Percentiles rank a stretch among this genome's conserved stretches.
Conservation (phyloP, 78 protist species). For the Bigelowiella natans region DNA sequence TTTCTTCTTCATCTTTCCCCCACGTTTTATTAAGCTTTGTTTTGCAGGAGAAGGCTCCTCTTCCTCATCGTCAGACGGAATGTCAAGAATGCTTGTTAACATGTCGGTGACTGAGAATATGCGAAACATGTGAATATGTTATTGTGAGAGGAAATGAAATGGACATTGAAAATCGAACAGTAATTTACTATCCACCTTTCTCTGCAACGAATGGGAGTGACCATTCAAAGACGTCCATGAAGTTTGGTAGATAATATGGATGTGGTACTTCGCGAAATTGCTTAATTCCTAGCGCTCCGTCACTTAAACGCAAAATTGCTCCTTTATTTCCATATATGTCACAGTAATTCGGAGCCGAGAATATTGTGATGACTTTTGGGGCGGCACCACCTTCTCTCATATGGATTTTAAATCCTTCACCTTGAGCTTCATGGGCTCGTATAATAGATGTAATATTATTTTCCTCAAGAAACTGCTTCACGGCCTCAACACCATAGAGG, state of each 20-base stretch:
- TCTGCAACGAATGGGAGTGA: slow-evolving; percentile 95
- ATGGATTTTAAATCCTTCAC: slow-evolving; percentile 63
- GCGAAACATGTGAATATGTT: too few relatives aligned
- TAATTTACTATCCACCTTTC: slow-evolving; percentile 34
- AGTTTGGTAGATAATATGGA: slow-evolving; percentile 95
- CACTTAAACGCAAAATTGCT: slow-evolving; percentile 56
- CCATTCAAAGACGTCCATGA: slow-evolving; percentile 94
- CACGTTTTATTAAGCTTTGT: neutral
- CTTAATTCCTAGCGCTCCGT: slow-evolving; percentile 81
- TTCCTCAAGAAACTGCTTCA: slow-evolving; percentile 62
- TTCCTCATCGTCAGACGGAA: neutral
- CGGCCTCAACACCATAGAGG: slow-evolving; percentile 58
- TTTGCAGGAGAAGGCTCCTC: neutral
- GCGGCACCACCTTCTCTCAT: slow-evolving; percentile 9
- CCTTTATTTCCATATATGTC: slow-evolving; percentile 91
- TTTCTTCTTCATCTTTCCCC: neutral
- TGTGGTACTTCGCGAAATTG: slow-evolving; percentile 83
- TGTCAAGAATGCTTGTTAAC: neutral
- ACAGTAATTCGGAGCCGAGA: slow-evolving; percentile 95
- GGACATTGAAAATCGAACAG: neutral
- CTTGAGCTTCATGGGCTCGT: slow-evolving; percentile 97
- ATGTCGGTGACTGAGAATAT: neutral
- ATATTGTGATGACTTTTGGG: slow-evolving; percentile 92
- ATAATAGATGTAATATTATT: slow-evolving; percentile 81
- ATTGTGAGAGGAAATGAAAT: too few relatives aligned